These are phyloP conservation scores for Suhomyces sp. DNA, from an alignment of 805 yeast species.

Conservation along the genomic window DNA sequence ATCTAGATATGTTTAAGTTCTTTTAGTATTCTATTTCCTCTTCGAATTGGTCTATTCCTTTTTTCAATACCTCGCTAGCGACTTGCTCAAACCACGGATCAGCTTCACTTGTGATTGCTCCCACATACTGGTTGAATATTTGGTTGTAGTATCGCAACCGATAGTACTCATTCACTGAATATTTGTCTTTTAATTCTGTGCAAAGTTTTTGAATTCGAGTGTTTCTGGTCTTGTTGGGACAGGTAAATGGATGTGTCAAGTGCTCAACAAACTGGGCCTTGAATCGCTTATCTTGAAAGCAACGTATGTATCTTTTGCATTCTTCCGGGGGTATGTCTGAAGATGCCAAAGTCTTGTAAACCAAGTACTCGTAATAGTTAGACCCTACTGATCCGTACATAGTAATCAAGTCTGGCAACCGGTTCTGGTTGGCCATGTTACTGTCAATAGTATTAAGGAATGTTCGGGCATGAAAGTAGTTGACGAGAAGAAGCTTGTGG, in stretches of 20 bases:
- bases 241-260: constrained; percentile 11
- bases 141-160: constrained; percentile 12
- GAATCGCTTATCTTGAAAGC: constrained; percentile 12
- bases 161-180: constrained; percentile 9
- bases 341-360: constrained; percentile 6
- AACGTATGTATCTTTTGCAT: neutral
- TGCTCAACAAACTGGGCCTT: constrained; percentile 11
- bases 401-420: constrained; percentile 14
- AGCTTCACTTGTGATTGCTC: constrained; percentile 10
- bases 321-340: neutral
- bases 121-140: constrained; percentile 20
- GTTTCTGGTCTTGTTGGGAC: neutral
- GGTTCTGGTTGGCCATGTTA: constrained; percentile 4
- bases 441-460: constrained; percentile 6
- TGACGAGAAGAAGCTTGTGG: constrained; percentile 8
- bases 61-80: neutral
- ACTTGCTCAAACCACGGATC: constrained; percentile 13
- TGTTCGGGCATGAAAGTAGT: constrained; percentile 13
- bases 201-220: constrained; percentile 2
- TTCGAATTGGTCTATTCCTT: neutral
- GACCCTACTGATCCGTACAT: constrained; percentile 15
- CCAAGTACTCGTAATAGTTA: constrained; percentile 12
- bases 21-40: neutral
- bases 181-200: constrained; percentile 1
- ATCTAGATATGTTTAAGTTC: too few species aligned